A percentile compares a stretch with the other conserved stretches of the same genome.
phyloP scores from a whole-genome alignment of 2,329 filamentous ascomycete genomes.

The Trichoderma atroviride region DNA sequence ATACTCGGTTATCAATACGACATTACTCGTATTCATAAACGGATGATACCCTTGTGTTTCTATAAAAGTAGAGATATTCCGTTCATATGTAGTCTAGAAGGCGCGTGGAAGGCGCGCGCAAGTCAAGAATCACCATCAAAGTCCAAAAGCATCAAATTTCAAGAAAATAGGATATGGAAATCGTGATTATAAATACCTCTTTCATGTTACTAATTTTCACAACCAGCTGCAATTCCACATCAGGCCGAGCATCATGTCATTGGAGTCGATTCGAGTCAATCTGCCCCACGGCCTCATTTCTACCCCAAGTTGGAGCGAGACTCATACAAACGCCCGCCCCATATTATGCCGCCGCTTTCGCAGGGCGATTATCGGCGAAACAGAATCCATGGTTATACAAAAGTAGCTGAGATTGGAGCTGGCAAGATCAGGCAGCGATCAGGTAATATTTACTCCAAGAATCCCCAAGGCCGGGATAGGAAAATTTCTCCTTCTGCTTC shows the following conservation, averaged over 20 bases:
- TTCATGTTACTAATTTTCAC: neutral
- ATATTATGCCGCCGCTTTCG: neutral
- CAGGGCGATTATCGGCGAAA: neutral
- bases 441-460: neutral
- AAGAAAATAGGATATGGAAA: neutral
- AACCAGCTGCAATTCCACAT: neutral
- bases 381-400: neutral
- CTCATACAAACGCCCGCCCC: neutral
- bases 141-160: neutral
- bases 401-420: neutral
- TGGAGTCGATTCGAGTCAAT: conserved; percentile 10
- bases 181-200: neutral
- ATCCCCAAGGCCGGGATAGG: neutral
- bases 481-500: neutral
- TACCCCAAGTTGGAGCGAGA: conserved; percentile 10
- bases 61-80: neutral
- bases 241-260: neutral
- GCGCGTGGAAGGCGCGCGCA: neutral
- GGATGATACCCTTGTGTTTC: neutral
- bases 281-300: conserved; percentile 2
- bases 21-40: neutral
- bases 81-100: neutral
- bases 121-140: neutral
- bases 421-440: neutral
- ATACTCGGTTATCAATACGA: neutral